These are phyloP conservation scores for Salvia miltiorrhiza DNA, from an alignment of 257 asterid genomes.

Conservation along the genomic window DNA sequence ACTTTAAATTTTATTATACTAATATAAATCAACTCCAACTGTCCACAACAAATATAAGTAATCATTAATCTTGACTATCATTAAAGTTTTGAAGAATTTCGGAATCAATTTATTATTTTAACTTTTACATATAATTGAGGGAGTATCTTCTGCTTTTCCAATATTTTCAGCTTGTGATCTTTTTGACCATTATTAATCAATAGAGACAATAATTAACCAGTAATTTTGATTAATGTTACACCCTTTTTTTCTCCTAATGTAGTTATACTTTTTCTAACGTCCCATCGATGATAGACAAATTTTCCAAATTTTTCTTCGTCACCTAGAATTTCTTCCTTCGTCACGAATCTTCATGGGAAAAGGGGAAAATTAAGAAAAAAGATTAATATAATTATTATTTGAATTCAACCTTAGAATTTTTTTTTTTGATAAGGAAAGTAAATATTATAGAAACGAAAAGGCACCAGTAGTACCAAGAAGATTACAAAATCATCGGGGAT, in stretches of 20 bases:
- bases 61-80: constrained; percentile 42
- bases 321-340: background rate
- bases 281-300: constrained; percentile 18
- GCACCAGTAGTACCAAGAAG: too few species aligned
- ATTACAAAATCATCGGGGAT: too few species aligned
- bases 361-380: background rate
- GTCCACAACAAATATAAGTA: constrained; percentile 35
- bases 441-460: too few species aligned
- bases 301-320: background rate
- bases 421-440: too few species aligned
- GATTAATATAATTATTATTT: background rate
- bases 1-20: constrained; percentile 12
- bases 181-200: constrained; percentile 31
- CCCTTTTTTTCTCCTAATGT: background rate
- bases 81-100: constrained; percentile 30
- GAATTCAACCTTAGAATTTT: too few species aligned
- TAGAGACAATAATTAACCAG: constrained; percentile 3
- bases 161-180: constrained; percentile 22
- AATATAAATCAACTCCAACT: constrained; percentile 25
- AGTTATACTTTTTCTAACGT: constrained; percentile 4
- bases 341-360: background rate
- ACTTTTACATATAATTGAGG: constrained; percentile 28
- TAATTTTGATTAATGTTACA: background rate
- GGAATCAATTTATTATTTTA: constrained; percentile 29
- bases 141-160: constrained; percentile 24